phyloP scores from a whole-genome alignment of 345 rosid species.

The Orychophragmus violaceus region DNA sequence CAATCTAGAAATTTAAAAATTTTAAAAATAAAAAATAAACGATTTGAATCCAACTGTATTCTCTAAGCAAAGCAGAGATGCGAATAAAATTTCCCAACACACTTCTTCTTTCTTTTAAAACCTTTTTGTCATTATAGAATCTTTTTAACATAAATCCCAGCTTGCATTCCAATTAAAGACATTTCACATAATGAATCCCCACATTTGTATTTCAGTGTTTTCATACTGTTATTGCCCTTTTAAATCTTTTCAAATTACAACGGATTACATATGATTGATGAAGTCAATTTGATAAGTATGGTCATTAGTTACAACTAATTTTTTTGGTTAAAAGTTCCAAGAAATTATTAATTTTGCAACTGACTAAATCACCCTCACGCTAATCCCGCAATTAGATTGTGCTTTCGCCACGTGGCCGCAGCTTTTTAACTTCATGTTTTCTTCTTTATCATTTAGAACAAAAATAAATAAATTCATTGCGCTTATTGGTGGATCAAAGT shows the following conservation, averaged over 20 bases:
- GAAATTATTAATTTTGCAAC: too few relatives aligned
- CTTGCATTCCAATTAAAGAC: constrained; percentile 26
- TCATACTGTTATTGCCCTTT: not conserved
- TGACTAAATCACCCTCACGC: not conserved
- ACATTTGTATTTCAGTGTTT: constrained; percentile 12
- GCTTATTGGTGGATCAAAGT: constrained; percentile 17
- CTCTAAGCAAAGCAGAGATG: constrained; percentile 24
- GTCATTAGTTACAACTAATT: too few relatives aligned
- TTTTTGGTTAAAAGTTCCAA: too few relatives aligned
- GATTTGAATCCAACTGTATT: constrained; percentile 27
- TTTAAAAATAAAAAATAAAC: not conserved
- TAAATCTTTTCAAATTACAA: too few relatives aligned
- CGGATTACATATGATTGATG: not conserved
- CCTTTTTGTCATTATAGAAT: constrained; percentile 1
- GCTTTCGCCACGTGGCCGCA: constrained; percentile 19
- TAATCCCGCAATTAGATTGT: constrained; percentile 18
- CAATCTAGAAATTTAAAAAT: not conserved
- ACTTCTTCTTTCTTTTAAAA: not conserved
- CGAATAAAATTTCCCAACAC: constrained; percentile 4
- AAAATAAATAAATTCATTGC: not conserved
- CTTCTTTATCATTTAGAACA: not conserved
- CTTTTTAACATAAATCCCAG: constrained; percentile 22
- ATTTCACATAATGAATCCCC: constrained; percentile 13
- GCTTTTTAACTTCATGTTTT: not conserved
- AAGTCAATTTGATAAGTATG: not conserved